A percentile compares a stretch with the other conserved stretches of the same genome.
These are phyloP conservation scores for Phellopilus nigrolimitatus DNA, from an alignment of 1,284 basidiomycete genomes.

Conservation along the genomic window DNA sequence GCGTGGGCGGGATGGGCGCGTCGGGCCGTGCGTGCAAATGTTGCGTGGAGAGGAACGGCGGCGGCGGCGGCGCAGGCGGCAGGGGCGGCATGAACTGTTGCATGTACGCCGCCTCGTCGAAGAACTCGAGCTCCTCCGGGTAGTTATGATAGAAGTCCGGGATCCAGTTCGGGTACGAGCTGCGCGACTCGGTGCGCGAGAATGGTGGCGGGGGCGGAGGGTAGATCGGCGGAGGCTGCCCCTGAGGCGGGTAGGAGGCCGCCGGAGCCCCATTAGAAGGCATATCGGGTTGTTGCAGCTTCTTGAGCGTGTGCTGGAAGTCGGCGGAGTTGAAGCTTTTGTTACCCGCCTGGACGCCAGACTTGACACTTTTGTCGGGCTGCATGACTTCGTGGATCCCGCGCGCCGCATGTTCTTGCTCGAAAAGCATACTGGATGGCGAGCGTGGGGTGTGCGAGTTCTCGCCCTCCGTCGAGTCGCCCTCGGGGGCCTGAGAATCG, in stretches of 20 bases:
- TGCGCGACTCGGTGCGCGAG: slow-evolving; percentile 18
- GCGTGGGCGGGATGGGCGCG: slow-evolving; percentile 71
- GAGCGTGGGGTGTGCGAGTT: slow-evolving; percentile 69
- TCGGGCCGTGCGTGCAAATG: slow-evolving; percentile 43
- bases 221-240: slow-evolving; percentile 19
- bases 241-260: slow-evolving; percentile 16
- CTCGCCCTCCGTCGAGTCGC: slow-evolving; percentile 31
- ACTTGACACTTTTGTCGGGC: slow-evolving; percentile 6
- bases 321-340: slow-evolving; percentile 45
- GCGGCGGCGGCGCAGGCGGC: no score
- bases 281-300: slow-evolving; percentile 22
- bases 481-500: slow-evolving; percentile 28
- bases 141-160: slow-evolving; percentile 20
- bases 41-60: slow-evolving; percentile 11
- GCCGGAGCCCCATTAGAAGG: neutral
- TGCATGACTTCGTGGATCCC: slow-evolving; percentile 18
- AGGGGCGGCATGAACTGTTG: slow-evolving; percentile 19
- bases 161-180: slow-evolving; percentile 20
- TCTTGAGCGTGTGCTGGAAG: slow-evolving; percentile 39
- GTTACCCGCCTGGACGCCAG: neutral
- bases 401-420: slow-evolving; percentile 28
- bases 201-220: slow-evolving; percentile 24
- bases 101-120: slow-evolving; percentile 18
- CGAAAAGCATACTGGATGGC: slow-evolving; percentile 54
- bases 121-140: slow-evolving; percentile 13